Conservation (phyloP, 2,329 filamentous ascomycete genomes). For the Pseudofabraea citricarpa region DNA sequence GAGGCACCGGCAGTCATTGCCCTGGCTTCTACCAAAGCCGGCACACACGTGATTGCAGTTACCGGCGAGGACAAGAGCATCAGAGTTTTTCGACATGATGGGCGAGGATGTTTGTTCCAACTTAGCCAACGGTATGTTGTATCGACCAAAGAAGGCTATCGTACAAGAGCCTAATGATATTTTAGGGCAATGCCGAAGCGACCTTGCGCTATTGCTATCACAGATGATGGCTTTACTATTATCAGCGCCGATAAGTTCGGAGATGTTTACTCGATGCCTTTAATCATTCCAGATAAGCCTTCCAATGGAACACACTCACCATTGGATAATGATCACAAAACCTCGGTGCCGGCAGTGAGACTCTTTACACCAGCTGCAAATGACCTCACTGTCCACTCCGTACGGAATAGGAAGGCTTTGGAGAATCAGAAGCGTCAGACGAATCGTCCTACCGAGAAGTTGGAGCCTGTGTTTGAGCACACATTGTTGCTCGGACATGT, state of each 20-base stretch:
- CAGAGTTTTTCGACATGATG: constrained; percentile 66
- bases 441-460: constrained; percentile 21
- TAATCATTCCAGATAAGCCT: constrained; percentile 42
- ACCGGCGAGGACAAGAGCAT: constrained; percentile 91
- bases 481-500: constrained; percentile 86
- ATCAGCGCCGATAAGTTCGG: constrained; percentile 92
- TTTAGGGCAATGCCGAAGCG: constrained; percentile 76
- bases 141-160: no score
- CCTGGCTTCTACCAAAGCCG: constrained; percentile 58
- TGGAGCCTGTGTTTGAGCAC: constrained; percentile 59
- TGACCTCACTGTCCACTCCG: constrained; percentile 57
- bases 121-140: constrained; percentile 65
- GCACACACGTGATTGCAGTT: constrained; percentile 67
- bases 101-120: constrained; percentile 44
- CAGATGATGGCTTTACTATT: constrained; percentile 66
- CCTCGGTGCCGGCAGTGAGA: constrained; percentile 20
- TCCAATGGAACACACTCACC: constrained; percentile 10
- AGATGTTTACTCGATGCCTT: constrained; percentile 85
- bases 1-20: constrained; percentile 64
- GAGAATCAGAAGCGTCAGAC: constrained; percentile 50
- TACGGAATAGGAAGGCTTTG: constrained; percentile 56
- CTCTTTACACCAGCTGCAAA: constrained; percentile 48
- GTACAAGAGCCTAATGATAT: background rate
- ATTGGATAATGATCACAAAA: constrained; percentile 10
- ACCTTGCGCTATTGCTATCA: constrained; percentile 70